Conservation (phyloP, 148 eudicot species). For the Dysphania ambrosioides region DNA sequence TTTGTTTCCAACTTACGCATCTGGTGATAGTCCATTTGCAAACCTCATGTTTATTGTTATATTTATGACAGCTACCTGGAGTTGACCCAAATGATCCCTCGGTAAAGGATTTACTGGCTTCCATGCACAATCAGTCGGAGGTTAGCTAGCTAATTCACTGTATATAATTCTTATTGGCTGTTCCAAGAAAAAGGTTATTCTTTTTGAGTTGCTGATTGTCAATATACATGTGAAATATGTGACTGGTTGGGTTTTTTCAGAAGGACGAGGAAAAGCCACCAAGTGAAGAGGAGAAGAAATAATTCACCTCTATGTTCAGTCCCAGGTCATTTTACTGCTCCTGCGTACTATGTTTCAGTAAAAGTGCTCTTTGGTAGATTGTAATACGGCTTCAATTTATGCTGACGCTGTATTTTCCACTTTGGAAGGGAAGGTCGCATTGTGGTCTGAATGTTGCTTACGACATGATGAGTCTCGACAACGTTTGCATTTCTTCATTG, state of each 20-base stretch:
- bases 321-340: conserved; percentile 1
- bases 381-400: not conserved
- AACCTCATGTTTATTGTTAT: conserved; percentile 2
- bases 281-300: conserved; percentile 70
- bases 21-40: not conserved
- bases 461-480: conserved; percentile 6
- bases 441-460: not conserved
- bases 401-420: not conserved
- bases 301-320: conserved; percentile 15
- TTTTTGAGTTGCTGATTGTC: not conserved
- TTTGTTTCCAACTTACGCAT: not conserved
- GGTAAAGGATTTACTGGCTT: conserved; percentile 75
- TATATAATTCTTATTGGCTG: too few species aligned
- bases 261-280: conserved; percentile 63
- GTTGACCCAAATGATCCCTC: conserved; percentile 97
- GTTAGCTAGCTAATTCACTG: conserved; percentile 38
- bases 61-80: conserved; percentile 92
- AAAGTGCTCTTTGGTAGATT: not conserved
- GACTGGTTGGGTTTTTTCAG: conserved; percentile 30
- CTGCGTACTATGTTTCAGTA: conserved; percentile 4
- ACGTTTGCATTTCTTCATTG: conserved; percentile 17
- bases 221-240: too few species aligned
- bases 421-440: conserved; percentile 10
- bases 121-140: conserved; percentile 88
- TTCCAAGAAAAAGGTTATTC: too few species aligned